A percentile compares a stretch with the other conserved stretches of the same genome.
Conservation (phyloP, 805 yeast genomes). For the Yarrowia sp. region DNA sequence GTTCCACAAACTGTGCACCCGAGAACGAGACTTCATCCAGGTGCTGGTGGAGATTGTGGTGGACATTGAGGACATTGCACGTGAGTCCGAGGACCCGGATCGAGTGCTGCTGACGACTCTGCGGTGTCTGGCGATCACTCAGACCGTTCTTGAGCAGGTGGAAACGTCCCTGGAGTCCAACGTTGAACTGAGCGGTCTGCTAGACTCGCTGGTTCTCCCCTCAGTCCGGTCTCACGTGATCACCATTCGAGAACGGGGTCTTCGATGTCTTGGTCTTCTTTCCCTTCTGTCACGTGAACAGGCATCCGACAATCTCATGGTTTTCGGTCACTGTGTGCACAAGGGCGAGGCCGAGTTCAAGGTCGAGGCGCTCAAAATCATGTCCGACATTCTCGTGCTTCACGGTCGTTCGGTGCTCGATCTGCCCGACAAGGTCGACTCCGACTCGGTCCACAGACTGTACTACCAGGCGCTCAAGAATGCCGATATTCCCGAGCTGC, state of each 20-base stretch:
- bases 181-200: slow-evolving; percentile 68
- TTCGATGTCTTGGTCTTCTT: slow-evolving; percentile 79
- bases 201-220: slow-evolving; percentile 79
- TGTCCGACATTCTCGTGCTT: slow-evolving; percentile 78
- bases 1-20: slow-evolving; percentile 71
- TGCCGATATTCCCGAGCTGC: slow-evolving; percentile 64
- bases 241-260: slow-evolving; percentile 67
- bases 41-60: slow-evolving; percentile 85
- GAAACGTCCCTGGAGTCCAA: slow-evolving; percentile 70
- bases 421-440: slow-evolving; percentile 64
- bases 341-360: slow-evolving; percentile 70
- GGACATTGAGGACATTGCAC: slow-evolving; percentile 75
- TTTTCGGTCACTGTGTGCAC: slow-evolving; percentile 73
- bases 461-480: slow-evolving; percentile 68
- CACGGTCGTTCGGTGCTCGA: slow-evolving; percentile 77
- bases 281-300: slow-evolving; percentile 69
- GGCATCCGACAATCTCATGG: slow-evolving; percentile 68
- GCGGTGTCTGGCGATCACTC: slow-evolving; percentile 64
- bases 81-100: slow-evolving; percentile 51
- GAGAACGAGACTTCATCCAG: slow-evolving; percentile 82
- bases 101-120: slow-evolving; percentile 59
- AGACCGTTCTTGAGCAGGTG: slow-evolving; percentile 70
- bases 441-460: slow-evolving; percentile 66
- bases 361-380: slow-evolving; percentile 67
- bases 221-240: slow-evolving; percentile 69